Evolutionary conservation across 768 basidiomycete species (phyloP).

Genomic region (Podaxis sp.): DNA sequence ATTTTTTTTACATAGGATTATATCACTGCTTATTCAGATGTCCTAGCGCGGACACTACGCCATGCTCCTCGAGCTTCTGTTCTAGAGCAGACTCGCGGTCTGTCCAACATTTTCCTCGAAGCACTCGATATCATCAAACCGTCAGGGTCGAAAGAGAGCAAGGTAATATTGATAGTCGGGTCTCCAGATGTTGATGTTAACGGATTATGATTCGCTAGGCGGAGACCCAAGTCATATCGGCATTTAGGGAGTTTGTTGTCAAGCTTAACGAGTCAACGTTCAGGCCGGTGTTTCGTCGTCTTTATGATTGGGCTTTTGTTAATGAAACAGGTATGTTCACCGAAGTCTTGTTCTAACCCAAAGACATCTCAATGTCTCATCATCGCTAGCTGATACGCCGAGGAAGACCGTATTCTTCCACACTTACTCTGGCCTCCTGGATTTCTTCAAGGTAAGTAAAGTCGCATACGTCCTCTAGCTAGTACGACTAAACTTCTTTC

Average conservation of each 20-base stretch:
- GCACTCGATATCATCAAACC: conserved; percentile 59
- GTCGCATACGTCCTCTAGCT: not conserved
- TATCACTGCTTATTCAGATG: conserved; percentile 59
- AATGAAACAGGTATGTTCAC: conserved; percentile 43
- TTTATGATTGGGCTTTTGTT: conserved; percentile 94
- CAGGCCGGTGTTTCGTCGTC: conserved; percentile 84
- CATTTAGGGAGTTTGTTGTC: conserved; percentile 87
- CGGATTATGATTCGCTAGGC: conserved; percentile 35
- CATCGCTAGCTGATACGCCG: conserved; percentile 32
- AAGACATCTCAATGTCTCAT: not conserved
- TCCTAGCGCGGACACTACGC: conserved; percentile 66
- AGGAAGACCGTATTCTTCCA: conserved; percentile 75
- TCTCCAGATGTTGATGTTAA: not conserved
- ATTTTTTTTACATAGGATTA: conserved; percentile 25
- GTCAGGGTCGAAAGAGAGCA: conserved; percentile 27
- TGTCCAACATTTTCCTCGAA: conserved; percentile 81
- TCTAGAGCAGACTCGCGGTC: conserved; percentile 58
- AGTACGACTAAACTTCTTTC: not conserved
- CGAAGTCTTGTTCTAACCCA: not conserved
- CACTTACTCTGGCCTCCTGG: conserved; percentile 70
- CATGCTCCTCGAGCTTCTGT: conserved; percentile 64
- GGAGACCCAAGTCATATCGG: conserved; percentile 54
- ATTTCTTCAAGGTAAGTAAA: conserved; percentile 79
- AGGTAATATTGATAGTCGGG: not conserved
- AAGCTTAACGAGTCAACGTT: conserved; percentile 93